Evolutionary conservation across 2,329 filamentous ascomycete genomes (phyloP).

Genomic region (Calonectria naviculata): DNA sequence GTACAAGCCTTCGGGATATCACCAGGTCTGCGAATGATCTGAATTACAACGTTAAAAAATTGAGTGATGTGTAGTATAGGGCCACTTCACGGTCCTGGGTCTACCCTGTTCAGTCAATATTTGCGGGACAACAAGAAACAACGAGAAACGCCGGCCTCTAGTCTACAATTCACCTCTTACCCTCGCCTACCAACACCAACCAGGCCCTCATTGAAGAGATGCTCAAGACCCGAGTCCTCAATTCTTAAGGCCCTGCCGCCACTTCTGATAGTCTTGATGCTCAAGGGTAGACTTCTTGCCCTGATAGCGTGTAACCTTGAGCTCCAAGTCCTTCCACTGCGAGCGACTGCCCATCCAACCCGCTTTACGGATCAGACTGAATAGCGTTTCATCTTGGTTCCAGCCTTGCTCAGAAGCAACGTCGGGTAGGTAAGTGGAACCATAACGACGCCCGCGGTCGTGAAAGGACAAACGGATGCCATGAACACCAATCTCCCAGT

Average conservation of each 20-base stretch:
- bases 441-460: constrained; percentile 78
- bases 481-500: constrained; percentile 89
- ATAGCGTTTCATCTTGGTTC: constrained; percentile 91
- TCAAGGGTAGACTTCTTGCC: constrained; percentile 79
- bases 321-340: constrained; percentile 81
- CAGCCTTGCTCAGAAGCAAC: constrained; percentile 94
- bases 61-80: constrained; percentile 21
- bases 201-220: not conserved
- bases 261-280: constrained; percentile 82
- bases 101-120: constrained; percentile 30
- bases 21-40: constrained; percentile 26
- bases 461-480: constrained; percentile 88
- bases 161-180: constrained; percentile 42
- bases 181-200: constrained; percentile 10
- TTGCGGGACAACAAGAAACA: constrained; percentile 18
- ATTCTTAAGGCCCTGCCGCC: constrained; percentile 76
- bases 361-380: constrained; percentile 93
- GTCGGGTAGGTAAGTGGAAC: constrained; percentile 92
- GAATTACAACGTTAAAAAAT: constrained; percentile 21
- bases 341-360: constrained; percentile 88
- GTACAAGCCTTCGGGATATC: constrained; percentile 26
- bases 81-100: constrained; percentile 23
- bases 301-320: constrained; percentile 87
- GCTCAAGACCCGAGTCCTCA: constrained; percentile 18
- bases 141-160: constrained; percentile 40